phyloP scores from a whole-genome alignment of 345 rosid species.

The Eucalyptus tenuipes region DNA sequence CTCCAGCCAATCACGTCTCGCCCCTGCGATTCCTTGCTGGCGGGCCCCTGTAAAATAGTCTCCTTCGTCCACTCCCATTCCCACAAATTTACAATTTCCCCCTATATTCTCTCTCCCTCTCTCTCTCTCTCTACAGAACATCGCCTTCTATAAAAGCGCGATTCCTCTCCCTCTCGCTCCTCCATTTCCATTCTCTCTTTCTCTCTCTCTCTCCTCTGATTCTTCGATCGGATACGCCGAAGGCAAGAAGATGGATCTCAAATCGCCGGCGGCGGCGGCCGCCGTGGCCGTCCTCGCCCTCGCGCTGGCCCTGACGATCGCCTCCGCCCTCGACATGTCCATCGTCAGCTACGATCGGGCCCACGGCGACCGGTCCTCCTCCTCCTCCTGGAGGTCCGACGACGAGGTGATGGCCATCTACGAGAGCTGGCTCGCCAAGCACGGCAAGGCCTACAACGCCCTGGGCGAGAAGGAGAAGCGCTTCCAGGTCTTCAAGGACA shows the following conservation, averaged over 20 bases:
- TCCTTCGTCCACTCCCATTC: neutral
- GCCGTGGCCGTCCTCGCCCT: neutral
- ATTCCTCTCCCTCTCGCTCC: neutral
- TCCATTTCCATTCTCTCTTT: neutral
- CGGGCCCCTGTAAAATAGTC: neutral
- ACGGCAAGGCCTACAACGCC: conserved; percentile 53
- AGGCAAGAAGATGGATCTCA: neutral
- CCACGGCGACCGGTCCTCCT: conserved; percentile 17
- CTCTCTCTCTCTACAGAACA: neutral
- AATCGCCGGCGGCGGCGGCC: neutral
- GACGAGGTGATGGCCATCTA: conserved; percentile 55
- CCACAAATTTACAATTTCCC: neutral
- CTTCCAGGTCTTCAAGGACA: conserved; percentile 73
- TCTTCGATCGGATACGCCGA: neutral
- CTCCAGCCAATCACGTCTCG: neutral
- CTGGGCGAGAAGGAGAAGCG: conserved; percentile 63
- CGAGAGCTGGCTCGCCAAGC: conserved; percentile 63
- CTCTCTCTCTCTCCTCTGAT: neutral
- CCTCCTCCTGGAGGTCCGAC: conserved; percentile 23
- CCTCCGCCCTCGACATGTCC: conserved; percentile 71
- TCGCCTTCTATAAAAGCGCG: neutral
- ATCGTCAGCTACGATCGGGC: conserved; percentile 54
- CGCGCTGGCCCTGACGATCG: conserved; percentile 16
- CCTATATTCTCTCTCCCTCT: neutral
- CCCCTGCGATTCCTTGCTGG: neutral